These are phyloP conservation scores for Debaryomyces prosopidis DNA, from an alignment of 805 yeast genomes.

Conservation along the genomic window DNA sequence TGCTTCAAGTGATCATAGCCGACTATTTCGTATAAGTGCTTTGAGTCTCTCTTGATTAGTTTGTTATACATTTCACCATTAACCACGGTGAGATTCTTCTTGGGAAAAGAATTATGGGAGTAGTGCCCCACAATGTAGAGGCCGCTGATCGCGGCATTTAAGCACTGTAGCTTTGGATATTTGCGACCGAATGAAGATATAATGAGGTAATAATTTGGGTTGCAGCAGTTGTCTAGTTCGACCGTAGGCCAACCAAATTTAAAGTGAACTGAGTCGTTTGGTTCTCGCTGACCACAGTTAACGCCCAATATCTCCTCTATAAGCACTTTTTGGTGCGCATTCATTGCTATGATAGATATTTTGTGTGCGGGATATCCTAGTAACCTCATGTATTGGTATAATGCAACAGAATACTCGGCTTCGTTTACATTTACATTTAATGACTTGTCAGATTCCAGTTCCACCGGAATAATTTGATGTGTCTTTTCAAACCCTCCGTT, in stretches of 20 bases:
- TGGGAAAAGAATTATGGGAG: not conserved
- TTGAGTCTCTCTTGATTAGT: not conserved
- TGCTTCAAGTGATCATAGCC: conserved; percentile 6
- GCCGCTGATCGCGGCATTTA: not conserved
- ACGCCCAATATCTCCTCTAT: conserved; percentile 35
- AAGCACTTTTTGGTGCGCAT: conserved; percentile 40
- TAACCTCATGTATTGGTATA: conserved; percentile 47
- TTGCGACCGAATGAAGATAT: not conserved
- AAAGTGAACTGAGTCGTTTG: not conserved
- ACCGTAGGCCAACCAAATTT: not conserved
- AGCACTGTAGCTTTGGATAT: not conserved
- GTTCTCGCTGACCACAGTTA: not conserved
- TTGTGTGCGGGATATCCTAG: conserved; percentile 40
- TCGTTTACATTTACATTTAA: conserved; percentile 13
- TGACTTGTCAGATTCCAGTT: not conserved
- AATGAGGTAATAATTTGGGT: not conserved
- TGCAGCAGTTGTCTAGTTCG: not conserved
- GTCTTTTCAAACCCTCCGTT: conserved; percentile 28
- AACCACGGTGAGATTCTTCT: not conserved
- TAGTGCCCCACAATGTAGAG: not conserved
- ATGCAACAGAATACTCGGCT: conserved; percentile 30
- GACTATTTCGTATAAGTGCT: conserved; percentile 1
- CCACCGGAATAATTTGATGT: conserved; percentile 9
- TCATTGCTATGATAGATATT: conserved; percentile 44
- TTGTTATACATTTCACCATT: not conserved